phyloP scores from a whole-genome alignment of 495 filamentous ascomycete species.

The Aspergillus leporis region DNA sequence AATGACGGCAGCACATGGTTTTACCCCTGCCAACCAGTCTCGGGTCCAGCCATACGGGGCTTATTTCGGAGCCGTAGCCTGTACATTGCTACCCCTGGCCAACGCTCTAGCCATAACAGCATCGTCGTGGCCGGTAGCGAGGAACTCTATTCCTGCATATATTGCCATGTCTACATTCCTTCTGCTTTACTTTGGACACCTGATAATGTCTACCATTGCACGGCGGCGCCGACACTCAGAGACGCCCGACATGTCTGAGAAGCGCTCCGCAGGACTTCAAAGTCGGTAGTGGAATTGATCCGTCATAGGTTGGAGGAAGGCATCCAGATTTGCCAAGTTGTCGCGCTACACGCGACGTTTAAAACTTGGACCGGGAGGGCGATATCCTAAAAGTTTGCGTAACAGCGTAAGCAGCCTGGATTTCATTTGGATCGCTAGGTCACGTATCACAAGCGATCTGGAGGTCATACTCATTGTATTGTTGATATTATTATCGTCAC shows the following conservation, averaged over 20 bases:
- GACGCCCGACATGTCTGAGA: neutral
- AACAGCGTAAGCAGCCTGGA: no score
- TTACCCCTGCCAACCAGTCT: constrained; percentile 43
- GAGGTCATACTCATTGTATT: neutral
- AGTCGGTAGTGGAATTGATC: neutral
- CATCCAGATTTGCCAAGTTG: neutral
- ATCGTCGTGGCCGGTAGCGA: constrained; percentile 42
- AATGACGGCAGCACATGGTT: constrained; percentile 39
- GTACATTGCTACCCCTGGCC: constrained; percentile 48
- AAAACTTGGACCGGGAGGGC: no score
- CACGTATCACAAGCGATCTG: neutral
- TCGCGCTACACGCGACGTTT: neutral
- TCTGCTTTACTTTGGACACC: constrained; percentile 35
- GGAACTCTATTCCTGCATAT: constrained; percentile 58
- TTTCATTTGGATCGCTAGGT: no score
- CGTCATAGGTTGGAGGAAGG: neutral
- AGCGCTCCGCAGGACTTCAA: neutral
- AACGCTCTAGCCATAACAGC: constrained; percentile 58
- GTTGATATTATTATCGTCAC: neutral
- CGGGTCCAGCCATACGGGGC: constrained; percentile 54
- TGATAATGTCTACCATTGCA: neutral
- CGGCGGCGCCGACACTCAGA: neutral
- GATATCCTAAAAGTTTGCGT: no score
- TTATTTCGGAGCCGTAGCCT: constrained; percentile 48
- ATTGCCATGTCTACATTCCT: constrained; percentile 60